These are phyloP conservation scores for Arabidopsis hybrid DNA, from an alignment of 441 rosid species.

Conservation along the genomic window DNA sequence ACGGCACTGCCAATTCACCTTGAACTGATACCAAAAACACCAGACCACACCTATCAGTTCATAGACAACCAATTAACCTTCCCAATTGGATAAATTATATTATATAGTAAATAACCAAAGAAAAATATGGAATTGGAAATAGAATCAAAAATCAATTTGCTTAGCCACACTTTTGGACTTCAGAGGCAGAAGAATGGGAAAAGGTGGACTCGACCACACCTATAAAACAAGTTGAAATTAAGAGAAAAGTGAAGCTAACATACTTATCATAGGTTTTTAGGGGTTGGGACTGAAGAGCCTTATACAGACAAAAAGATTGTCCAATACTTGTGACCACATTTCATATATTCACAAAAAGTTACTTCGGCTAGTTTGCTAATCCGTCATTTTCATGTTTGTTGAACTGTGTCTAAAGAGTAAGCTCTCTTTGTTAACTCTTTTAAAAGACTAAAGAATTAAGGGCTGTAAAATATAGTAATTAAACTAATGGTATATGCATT, in stretches of 20 bases:
- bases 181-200: slow-evolving; percentile 28
- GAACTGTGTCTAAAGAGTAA: background rate
- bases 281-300: slow-evolving; percentile 38
- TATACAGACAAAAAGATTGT: slow-evolving; percentile 21
- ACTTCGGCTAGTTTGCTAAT: background rate
- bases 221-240: slow-evolving; percentile 29
- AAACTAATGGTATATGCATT: background rate
- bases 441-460: too few relatives aligned
- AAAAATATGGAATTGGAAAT: slow-evolving; percentile 3
- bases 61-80: background rate
- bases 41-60: background rate
- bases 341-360: slow-evolving; percentile 3
- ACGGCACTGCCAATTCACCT: too few relatives aligned
- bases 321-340: slow-evolving; percentile 36
- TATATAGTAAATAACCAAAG: background rate
- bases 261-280: slow-evolving; percentile 23
- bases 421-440: slow-evolving; percentile 3
- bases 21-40: background rate
- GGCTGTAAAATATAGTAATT: too few relatives aligned
- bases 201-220: slow-evolving; percentile 26
- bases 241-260: slow-evolving; percentile 14
- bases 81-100: background rate
- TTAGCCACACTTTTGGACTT: slow-evolving; percentile 40
- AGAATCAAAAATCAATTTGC: slow-evolving; percentile 6
- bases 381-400: background rate